Conservation (phyloP, 1,284 basidiomycete species). For the Sanguinoderma infundibulare region DNA sequence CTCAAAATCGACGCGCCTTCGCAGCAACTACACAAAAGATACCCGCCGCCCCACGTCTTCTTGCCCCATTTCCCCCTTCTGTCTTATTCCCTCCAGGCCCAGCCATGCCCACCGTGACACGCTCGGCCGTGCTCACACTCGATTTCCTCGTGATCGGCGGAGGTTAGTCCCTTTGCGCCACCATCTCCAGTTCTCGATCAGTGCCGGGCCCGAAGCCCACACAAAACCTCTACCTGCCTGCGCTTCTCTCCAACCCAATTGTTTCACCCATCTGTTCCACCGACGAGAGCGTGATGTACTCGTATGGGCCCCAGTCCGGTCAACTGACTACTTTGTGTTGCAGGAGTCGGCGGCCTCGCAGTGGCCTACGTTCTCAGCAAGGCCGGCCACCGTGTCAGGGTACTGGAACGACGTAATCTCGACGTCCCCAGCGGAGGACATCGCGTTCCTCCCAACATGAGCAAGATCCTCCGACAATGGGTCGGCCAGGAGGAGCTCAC, state of each 20-base stretch:
- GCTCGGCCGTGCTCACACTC: conserved; percentile 20
- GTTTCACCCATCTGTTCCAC: neutral
- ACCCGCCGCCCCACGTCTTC: neutral
- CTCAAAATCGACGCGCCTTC: neutral
- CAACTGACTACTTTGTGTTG: neutral
- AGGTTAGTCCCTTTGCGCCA: conserved; percentile 21
- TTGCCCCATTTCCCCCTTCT: neutral
- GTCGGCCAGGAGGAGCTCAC: conserved; percentile 45
- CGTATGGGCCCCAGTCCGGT: conserved; percentile 8
- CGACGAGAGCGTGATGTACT: neutral
- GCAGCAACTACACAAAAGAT: conserved; percentile 6
- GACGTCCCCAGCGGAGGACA: conserved; percentile 44
- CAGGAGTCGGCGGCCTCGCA: conserved; percentile 50
- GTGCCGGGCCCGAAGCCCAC: neutral
- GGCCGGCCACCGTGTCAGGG: conserved; percentile 54
- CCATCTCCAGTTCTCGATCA: conserved; percentile 5
- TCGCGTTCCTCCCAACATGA: conserved; percentile 57
- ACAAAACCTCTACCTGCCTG: neutral
- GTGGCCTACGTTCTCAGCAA: conserved; percentile 51
- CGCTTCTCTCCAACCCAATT: neutral
- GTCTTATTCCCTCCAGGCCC: conserved; percentile 2
- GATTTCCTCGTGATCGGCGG: conserved; percentile 31
- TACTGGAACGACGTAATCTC: conserved; percentile 48
- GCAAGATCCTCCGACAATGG: conserved; percentile 57
- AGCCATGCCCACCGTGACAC: conserved; percentile 20